phyloP scores from a whole-genome alignment of 23 red algal species.

The Gracilaria gracilis region DNA sequence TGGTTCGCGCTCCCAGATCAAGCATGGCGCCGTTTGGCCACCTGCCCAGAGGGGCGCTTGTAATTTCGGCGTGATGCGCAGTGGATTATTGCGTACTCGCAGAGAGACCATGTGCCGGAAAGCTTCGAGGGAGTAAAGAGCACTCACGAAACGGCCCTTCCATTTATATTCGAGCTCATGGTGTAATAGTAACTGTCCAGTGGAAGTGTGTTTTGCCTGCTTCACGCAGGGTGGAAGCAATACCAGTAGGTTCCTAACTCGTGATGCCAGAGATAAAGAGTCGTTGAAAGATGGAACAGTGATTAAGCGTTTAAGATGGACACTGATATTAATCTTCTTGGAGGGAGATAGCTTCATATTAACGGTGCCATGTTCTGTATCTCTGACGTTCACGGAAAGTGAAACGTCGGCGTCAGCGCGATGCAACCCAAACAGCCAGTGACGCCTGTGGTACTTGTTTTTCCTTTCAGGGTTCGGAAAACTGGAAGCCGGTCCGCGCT shows the following conservation, averaged over 20 bases:
- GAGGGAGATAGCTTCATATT: not conserved
- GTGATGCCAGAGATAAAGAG: not conserved
- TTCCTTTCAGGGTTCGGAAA: not conserved
- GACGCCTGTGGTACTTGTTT: not conserved
- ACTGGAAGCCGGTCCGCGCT: not conserved
- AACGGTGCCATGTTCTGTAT: slow-evolving; percentile 15
- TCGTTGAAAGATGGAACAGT: not conserved
- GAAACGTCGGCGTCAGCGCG: slow-evolving; percentile 4
- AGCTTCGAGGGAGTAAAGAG: not conserved
- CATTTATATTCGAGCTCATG: slow-evolving; percentile 24
- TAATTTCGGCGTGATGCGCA: slow-evolving; percentile 4
- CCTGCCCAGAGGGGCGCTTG: not conserved
- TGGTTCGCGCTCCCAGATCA: slow-evolving; percentile 19
- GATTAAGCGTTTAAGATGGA: slow-evolving; percentile 12
- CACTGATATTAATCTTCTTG: not conserved
- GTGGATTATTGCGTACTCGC: slow-evolving; percentile 20
- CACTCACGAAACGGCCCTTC: not conserved
- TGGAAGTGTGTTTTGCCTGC: not conserved
- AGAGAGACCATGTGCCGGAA: not conserved
- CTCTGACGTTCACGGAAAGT: not conserved
- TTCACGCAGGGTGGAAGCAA: not conserved
- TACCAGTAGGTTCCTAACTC: not conserved
- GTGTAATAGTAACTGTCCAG: not conserved
- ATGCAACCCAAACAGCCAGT: slow-evolving; percentile 6
- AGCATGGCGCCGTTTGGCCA: slow-evolving; percentile 1